Percentiles rank a stretch among this genome's conserved stretches.
These are phyloP conservation scores for Aspergillus hancockii DNA, from an alignment of 495 filamentous ascomycete species.

Conservation along the genomic window DNA sequence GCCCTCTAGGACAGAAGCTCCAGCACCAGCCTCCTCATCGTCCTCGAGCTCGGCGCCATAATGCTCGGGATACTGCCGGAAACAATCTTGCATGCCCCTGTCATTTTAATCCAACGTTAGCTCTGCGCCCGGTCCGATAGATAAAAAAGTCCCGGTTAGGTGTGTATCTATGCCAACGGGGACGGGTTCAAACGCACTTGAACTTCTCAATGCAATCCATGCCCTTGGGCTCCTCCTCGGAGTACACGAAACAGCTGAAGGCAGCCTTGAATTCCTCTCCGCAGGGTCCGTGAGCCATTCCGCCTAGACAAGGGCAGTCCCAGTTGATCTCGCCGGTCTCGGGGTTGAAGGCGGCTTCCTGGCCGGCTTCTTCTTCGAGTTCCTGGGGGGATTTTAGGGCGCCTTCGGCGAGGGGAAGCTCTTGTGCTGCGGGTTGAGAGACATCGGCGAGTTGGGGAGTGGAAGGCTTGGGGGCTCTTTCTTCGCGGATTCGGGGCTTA, in stretches of 20 bases:
- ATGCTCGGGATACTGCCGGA: conserved; percentile 84
- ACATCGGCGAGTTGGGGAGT: conserved; percentile 8
- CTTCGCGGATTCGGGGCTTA: conserved; percentile 42
- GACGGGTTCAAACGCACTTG: conserved; percentile 63
- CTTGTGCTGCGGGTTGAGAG: conserved; percentile 14
- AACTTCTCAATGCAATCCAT: conserved; percentile 99
- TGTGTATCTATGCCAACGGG: not conserved
- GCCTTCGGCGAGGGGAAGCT: conserved; percentile 21
- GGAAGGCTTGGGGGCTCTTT: conserved; percentile 19
- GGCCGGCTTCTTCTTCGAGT: conserved; percentile 75
- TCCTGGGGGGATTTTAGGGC: conserved; percentile 45
- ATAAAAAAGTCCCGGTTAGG: conserved; percentile 16
- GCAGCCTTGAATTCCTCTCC: conserved; percentile 91
- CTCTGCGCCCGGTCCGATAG: not conserved
- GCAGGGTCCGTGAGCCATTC: conserved; percentile 96
- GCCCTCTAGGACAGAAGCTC: conserved; percentile 19
- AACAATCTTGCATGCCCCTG: conserved; percentile 96
- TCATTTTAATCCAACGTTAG: conserved; percentile 15
- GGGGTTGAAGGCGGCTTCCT: conserved; percentile 92
- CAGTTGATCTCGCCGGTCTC: conserved; percentile 99
- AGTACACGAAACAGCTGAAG: conserved; percentile 97
- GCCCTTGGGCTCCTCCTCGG: conserved; percentile 93
- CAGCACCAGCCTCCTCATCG: conserved; percentile 60
- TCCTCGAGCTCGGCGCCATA: conserved; percentile 90
- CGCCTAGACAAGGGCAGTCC: conserved; percentile 97